A percentile compares a stretch with the other conserved stretches of the same genome.
Conservation (phyloP, 2,329 filamentous ascomycete genomes). For the Akanthomyces uredinophilus region DNA sequence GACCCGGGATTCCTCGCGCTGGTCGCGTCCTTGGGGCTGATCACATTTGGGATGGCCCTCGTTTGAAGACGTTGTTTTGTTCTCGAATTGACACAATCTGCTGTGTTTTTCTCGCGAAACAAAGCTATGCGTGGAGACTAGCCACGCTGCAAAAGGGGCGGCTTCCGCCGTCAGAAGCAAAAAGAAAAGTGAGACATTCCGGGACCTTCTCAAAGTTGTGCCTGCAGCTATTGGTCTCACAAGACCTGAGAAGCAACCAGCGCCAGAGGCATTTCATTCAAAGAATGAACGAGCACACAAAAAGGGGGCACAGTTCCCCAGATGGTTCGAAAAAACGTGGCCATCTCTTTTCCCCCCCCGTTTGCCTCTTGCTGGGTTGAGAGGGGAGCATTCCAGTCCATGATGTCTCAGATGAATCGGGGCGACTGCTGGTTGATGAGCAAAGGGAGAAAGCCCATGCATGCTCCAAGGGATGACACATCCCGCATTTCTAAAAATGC, state of each 20-base stretch:
- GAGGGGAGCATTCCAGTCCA: not conserved
- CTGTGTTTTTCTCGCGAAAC: no score
- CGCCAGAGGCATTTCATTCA: no score
- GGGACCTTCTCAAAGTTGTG: not conserved
- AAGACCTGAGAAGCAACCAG: no score
- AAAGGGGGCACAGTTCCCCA: not conserved
- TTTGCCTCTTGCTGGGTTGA: not conserved
- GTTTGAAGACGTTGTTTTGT: not conserved
- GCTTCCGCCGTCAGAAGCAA: not conserved
- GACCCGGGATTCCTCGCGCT: conserved; percentile 9
- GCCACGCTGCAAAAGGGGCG: not conserved
- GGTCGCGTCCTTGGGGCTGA: conserved; percentile 6
- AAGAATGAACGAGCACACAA: not conserved
- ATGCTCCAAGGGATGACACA: no score
- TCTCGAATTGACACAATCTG: not conserved
- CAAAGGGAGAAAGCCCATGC: not conserved
- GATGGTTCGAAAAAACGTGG: not conserved
- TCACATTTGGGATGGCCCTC: conserved; percentile 10
- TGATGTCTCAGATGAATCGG: conserved; percentile 4
- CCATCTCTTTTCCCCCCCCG: not conserved
- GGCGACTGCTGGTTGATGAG: not conserved
- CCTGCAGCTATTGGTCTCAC: no score
- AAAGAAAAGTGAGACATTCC: not conserved
- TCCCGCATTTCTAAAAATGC: no score
- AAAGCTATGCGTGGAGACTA: no score